Conservation (phyloP, 345 rosid genomes). For the Luvunga scandens region DNA sequence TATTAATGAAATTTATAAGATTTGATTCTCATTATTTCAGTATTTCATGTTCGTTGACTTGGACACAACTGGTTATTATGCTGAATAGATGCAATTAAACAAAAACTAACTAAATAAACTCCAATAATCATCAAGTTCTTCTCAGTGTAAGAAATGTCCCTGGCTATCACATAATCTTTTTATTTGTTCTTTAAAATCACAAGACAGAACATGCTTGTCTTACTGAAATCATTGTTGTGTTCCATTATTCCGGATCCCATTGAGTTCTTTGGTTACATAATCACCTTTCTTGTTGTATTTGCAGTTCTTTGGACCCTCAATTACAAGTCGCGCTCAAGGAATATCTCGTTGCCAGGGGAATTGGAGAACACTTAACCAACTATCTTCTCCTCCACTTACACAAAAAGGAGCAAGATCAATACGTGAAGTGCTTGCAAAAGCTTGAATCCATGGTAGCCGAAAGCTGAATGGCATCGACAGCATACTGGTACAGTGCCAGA, state of each 20-base stretch:
- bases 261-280: background rate
- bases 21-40: background rate
- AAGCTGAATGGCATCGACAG: constrained; percentile 6
- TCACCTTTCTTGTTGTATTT: background rate
- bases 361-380: constrained; percentile 48
- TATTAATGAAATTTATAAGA: background rate
- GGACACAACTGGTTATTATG: background rate
- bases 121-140: background rate
- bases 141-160: background rate
- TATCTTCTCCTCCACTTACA: constrained; percentile 55
- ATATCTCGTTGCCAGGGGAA: constrained; percentile 59
- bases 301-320: constrained; percentile 50
- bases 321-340: constrained; percentile 45
- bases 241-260: background rate
- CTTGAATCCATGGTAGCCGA: constrained; percentile 40
- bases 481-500: background rate
- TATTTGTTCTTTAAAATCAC: background rate
- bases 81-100: background rate
- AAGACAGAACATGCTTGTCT: too few relatives aligned
- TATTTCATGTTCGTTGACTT: background rate
- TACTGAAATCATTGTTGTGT: background rate
- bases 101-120: background rate
- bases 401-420: constrained; percentile 77
- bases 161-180: background rate
- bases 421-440: constrained; percentile 63